Conservation (phyloP, 1,139 yeast genomes). For the Diutina pseudorugosa region DNA sequence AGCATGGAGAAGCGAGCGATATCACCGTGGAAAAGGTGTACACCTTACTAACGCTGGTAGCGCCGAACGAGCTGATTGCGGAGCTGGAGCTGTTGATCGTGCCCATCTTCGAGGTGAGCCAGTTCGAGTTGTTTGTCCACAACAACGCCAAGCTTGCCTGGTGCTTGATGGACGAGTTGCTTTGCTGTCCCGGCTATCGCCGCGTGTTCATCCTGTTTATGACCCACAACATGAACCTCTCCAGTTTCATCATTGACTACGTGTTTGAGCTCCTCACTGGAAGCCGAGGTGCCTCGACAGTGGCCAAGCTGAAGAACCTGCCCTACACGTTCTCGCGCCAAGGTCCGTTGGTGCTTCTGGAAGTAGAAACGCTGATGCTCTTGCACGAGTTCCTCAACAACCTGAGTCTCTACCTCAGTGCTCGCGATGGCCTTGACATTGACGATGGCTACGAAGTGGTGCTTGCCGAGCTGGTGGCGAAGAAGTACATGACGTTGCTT, state of each 20-base stretch:
- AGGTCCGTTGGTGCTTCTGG: conserved; percentile 40
- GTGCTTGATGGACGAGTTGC: conserved; percentile 51
- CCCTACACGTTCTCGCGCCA: conserved; percentile 37
- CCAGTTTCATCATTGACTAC: conserved; percentile 40
- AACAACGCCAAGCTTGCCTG: conserved; percentile 34
- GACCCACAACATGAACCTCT: conserved; percentile 46
- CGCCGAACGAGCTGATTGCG: conserved; percentile 16
- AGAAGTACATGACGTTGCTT: conserved; percentile 38
- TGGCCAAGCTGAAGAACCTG: conserved; percentile 9
- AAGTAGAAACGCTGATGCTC: conserved; percentile 52
- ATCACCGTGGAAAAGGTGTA: conserved; percentile 41
- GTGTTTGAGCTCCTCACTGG: conserved; percentile 48
- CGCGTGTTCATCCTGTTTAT: conserved; percentile 55
- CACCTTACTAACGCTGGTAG: conserved; percentile 15
- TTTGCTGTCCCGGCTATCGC: conserved; percentile 53
- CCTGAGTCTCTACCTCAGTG: conserved; percentile 31
- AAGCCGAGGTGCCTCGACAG: conserved; percentile 28
- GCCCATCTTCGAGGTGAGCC: conserved; percentile 29
- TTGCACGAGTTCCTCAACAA: conserved; percentile 55
- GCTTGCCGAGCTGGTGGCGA: conserved; percentile 29
- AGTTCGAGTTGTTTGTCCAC: conserved; percentile 25
- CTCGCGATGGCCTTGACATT: conserved; percentile 18
- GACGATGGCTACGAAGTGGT: conserved; percentile 23
- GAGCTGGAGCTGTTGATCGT: conserved; percentile 16
- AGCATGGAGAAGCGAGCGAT: conserved; percentile 17